These are phyloP conservation scores for Penicillium hordei DNA, from an alignment of 2,329 filamentous ascomycete genomes.

Conservation along the genomic window DNA sequence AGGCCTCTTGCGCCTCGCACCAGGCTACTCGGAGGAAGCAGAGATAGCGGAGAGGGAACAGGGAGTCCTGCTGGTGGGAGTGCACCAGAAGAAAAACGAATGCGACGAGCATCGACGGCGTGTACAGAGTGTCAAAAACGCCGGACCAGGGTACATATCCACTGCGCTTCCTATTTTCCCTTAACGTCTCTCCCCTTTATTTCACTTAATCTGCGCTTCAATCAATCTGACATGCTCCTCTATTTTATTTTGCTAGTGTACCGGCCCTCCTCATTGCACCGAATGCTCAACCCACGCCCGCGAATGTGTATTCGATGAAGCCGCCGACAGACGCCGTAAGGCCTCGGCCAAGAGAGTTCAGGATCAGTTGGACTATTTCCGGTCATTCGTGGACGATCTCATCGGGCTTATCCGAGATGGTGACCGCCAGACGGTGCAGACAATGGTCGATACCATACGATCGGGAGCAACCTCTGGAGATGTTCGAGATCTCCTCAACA, in stretches of 20 bases:
- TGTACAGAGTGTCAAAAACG: constrained; percentile 40
- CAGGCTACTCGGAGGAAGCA: constrained; percentile 10
- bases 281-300: constrained; percentile 37
- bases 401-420: constrained; percentile 27
- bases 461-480: constrained; percentile 21
- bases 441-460: constrained; percentile 31
- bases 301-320: constrained; percentile 37
- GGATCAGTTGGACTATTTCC: constrained; percentile 32
- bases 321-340: constrained; percentile 40
- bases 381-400: constrained; percentile 30
- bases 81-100: constrained; percentile 32
- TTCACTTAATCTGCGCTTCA: neutral
- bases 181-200: neutral
- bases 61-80: constrained; percentile 15
- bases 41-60: constrained; percentile 17
- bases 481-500: constrained; percentile 14
- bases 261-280: constrained; percentile 30
- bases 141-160: constrained; percentile 37
- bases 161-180: neutral
- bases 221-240: constrained; percentile 12
- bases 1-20: constrained; percentile 36
- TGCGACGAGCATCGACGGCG: constrained; percentile 39
- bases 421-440: constrained; percentile 21
- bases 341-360: constrained; percentile 30
- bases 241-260: constrained; percentile 30